phyloP scores from a whole-genome alignment of 495 filamentous ascomycete genomes.

The Achaetomiella virescens region DNA sequence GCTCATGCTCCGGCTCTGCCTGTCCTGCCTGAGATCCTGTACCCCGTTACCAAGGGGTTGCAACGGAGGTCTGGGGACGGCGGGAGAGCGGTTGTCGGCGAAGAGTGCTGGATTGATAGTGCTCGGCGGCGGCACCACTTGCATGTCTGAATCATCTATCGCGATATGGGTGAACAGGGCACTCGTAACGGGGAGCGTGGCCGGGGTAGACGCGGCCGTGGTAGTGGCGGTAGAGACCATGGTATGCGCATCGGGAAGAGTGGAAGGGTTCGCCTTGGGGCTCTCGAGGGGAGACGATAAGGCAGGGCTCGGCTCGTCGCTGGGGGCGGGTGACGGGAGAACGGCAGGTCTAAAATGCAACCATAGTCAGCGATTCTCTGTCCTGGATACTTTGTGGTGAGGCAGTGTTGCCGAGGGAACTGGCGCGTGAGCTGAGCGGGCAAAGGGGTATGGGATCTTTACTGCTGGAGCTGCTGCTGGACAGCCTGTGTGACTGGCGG shows the following conservation, averaged over 20 bases:
- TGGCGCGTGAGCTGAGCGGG: background rate
- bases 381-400: background rate
- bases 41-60: background rate
- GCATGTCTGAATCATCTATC: background rate
- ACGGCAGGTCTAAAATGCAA: constrained; percentile 20
- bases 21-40: background rate
- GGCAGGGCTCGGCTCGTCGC: constrained; percentile 46
- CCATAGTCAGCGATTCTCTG: background rate
- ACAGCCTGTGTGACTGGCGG: background rate
- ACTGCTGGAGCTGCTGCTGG: constrained; percentile 16
- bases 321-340: constrained; percentile 52
- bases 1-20: background rate
- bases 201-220: background rate
- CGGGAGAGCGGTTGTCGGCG: background rate
- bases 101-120: background rate
- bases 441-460: background rate
- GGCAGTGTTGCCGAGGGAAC: background rate
- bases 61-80: background rate
- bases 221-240: constrained; percentile 4
- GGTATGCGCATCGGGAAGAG: constrained; percentile 13
- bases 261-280: constrained; percentile 16
- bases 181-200: constrained; percentile 15
- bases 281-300: constrained; percentile 26
- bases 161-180: constrained; percentile 24
- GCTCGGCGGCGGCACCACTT: background rate